Evolutionary conservation across 2,329 filamentous ascomycete species (phyloP).

Genomic region (Colletotrichum melonis): DNA sequence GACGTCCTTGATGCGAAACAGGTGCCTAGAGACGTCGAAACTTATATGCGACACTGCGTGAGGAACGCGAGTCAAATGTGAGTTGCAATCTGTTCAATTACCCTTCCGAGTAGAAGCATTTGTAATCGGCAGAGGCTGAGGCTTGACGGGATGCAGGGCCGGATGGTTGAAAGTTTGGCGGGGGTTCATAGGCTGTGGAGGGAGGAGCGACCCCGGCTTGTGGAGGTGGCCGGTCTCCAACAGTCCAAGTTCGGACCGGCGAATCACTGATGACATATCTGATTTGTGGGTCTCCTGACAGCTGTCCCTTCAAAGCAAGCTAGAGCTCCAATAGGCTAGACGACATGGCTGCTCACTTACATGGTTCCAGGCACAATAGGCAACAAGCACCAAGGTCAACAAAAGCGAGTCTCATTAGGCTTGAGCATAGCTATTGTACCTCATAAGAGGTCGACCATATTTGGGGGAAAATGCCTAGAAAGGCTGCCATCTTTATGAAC

Average conservation of each 20-base stretch:
- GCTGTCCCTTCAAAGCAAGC: not conserved
- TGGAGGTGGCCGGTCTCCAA: conserved; percentile 21
- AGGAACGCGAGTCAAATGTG: not conserved
- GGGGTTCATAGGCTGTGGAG: conserved; percentile 13
- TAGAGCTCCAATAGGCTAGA: not conserved
- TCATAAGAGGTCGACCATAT: not conserved
- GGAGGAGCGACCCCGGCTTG: conserved; percentile 11
- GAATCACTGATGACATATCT: conserved; percentile 6
- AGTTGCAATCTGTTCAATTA: not conserved
- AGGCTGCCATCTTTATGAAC: not conserved
- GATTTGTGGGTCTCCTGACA: conserved; percentile 5
- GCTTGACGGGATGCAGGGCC: not conserved
- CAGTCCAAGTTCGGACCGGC: conserved; percentile 19
- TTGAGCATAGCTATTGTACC: not conserved
- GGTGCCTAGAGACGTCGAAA: not conserved
- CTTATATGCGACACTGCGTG: not conserved
- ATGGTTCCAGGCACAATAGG: not conserved
- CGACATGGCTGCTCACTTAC: not conserved
- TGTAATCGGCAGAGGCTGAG: not conserved
- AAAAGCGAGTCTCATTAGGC: not conserved
- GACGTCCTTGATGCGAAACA: not conserved
- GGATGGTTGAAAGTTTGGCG: conserved; percentile 2
- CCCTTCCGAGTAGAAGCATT: not conserved
- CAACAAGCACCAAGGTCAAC: not conserved
- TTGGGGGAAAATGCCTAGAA: not conserved